Evolutionary conservation across 305 asterid genomes (phyloP).

Genomic region (Fraxinus floribunda): DNA sequence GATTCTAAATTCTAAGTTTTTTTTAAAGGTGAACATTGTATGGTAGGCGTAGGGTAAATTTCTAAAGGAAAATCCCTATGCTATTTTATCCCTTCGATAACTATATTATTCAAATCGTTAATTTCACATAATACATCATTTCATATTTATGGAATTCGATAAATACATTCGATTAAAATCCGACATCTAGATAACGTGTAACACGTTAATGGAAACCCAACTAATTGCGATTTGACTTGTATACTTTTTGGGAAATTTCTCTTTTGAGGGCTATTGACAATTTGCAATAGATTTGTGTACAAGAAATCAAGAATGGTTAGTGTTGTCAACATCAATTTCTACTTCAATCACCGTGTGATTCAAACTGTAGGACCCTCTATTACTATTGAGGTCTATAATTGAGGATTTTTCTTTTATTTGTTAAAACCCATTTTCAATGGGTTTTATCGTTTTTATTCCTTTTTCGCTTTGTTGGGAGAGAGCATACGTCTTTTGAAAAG

Average conservation of each 20-base stretch:
- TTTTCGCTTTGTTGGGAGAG: conserved; percentile 23
- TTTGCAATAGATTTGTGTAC: not conserved
- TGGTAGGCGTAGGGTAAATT: not conserved
- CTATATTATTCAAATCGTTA: conserved; percentile 23
- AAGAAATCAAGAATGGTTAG: not conserved
- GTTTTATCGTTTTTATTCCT: conserved; percentile 19
- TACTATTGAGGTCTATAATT: conserved; percentile 17
- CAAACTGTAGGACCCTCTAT: conserved; percentile 24
- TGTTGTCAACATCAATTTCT: conserved; percentile 22
- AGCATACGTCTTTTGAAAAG: conserved; percentile 21
- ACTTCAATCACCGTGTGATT: conserved; percentile 21
- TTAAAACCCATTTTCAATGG: not conserved
- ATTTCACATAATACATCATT: conserved; percentile 16
- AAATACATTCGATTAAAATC: not conserved
- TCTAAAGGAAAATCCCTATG: not conserved
- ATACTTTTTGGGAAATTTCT: not conserved
- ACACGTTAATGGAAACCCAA: not conserved
- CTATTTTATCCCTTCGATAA: not conserved
- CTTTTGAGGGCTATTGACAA: not conserved
- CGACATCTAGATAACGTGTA: conserved; percentile 18
- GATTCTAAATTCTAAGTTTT: not conserved
- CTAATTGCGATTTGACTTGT: not conserved
- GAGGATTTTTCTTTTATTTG: not conserved
- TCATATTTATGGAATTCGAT: not conserved
- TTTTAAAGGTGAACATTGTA: not conserved